These are phyloP conservation scores for Cavenderia fasciculata DNA, from an alignment of 78 protist genomes.

Conservation along the genomic window DNA sequence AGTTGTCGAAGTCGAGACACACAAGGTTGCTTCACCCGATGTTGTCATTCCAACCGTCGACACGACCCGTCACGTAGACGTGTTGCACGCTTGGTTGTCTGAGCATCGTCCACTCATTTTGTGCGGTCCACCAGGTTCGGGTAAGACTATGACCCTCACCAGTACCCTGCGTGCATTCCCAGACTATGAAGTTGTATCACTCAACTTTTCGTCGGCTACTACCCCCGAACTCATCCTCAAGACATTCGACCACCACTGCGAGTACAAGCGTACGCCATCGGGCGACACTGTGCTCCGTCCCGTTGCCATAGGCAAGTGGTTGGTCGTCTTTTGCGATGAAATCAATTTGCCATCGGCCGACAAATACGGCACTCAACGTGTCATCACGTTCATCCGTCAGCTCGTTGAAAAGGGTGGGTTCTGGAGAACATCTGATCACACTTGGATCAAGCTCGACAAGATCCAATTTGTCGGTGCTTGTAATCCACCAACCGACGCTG, in stretches of 20 bases:
- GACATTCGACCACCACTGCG: constrained; percentile 92
- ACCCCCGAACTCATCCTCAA: constrained; percentile 90
- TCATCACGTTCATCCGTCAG: constrained; percentile 96
- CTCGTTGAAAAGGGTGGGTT: constrained; percentile 97
- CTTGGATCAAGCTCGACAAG: constrained; percentile 92
- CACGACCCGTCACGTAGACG: constrained; percentile 96
- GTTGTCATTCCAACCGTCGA: constrained; percentile 97
- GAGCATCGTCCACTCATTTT: constrained; percentile 93
- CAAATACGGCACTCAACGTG: constrained; percentile 97
- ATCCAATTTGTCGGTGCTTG: constrained; percentile 97
- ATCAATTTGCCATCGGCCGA: constrained; percentile 97
- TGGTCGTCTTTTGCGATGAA: constrained; percentile 98
- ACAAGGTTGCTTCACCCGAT: constrained; percentile 90
- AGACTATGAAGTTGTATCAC: constrained; percentile 89
- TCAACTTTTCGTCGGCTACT: constrained; percentile 96
- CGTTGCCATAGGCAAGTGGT: constrained; percentile 84
- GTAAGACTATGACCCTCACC: constrained; percentile 97
- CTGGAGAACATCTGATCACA: constrained; percentile 88
- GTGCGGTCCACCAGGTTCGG: constrained; percentile 99
- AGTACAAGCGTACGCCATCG: constrained; percentile 80
- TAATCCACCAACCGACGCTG: constrained; percentile 99
- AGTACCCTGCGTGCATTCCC: constrained; percentile 86
- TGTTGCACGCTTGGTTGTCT: constrained; percentile 91
- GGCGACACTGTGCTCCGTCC: constrained; percentile 88
- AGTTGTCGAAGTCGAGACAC: constrained; percentile 84